Conservation (phyloP, 129 eudicot genomes). For the Ambrosia trifida region DNA sequence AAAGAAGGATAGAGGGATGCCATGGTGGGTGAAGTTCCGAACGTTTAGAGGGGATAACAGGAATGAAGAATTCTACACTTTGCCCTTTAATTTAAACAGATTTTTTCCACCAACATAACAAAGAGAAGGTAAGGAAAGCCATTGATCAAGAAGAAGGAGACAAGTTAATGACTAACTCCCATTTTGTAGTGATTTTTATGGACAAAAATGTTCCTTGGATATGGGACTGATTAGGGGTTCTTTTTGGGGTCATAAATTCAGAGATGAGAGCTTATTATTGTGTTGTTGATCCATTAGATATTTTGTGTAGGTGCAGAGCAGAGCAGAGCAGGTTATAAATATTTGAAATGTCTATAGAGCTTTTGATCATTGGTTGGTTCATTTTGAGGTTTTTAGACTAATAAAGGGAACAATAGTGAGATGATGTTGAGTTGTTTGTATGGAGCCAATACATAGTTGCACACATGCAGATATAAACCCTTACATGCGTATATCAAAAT, state of each 20-base stretch:
- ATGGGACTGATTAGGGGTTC: slow-evolving; percentile 37
- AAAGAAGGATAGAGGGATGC: slow-evolving; percentile 89
- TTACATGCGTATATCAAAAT: neutral
- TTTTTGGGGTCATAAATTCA: slow-evolving; percentile 34
- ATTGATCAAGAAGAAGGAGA: slow-evolving; percentile 19
- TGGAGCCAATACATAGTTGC: neutral
- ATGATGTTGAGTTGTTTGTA: slow-evolving; percentile 9
- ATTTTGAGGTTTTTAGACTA: slow-evolving; percentile 28
- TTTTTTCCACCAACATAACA: slow-evolving; percentile 80
- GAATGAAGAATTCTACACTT: slow-evolving; percentile 81
- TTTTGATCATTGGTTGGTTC: slow-evolving; percentile 34
- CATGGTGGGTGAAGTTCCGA: slow-evolving; percentile 95
- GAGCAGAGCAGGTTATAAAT: slow-evolving; percentile 35
- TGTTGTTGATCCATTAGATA: slow-evolving; percentile 33
- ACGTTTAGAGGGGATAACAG: slow-evolving; percentile 85
- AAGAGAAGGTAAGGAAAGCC: slow-evolving; percentile 3
- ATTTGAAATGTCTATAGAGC: slow-evolving; percentile 36
- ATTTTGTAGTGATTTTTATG: slow-evolving; percentile 37
- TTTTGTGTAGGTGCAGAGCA: slow-evolving; percentile 38
- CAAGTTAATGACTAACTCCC: slow-evolving; percentile 20
- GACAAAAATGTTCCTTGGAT: slow-evolving; percentile 26
- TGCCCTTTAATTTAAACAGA: slow-evolving; percentile 82
- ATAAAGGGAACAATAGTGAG: slow-evolving; percentile 26
- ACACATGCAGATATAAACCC: neutral
- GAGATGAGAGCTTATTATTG: slow-evolving; percentile 26